phyloP scores from a whole-genome alignment of 2,329 filamentous ascomycete species.

The Penicillium italicum region DNA sequence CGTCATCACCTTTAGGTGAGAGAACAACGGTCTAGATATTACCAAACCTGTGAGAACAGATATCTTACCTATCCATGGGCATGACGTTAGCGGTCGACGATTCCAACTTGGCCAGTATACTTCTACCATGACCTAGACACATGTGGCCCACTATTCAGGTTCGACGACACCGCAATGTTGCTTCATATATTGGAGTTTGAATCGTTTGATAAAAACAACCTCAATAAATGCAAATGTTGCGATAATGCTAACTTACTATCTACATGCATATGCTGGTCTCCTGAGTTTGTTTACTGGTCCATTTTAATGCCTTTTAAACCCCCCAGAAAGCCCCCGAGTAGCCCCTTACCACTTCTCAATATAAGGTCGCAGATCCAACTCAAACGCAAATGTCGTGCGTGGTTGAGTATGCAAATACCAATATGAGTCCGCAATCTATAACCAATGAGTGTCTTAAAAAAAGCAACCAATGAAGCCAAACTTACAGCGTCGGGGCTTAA shows the following conservation, averaged over 20 bases:
- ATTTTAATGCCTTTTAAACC: neutral
- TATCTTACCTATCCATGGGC: neutral
- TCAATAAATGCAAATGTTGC: neutral
- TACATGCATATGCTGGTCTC: neutral
- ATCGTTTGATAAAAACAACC: neutral
- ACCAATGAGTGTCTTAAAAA: conserved; percentile 1
- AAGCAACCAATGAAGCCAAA: conserved; percentile 17
- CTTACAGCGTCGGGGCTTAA: conserved; percentile 70
- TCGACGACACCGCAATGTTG: neutral
- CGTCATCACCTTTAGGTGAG: neutral
- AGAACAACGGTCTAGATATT: neutral
- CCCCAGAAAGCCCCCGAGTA: neutral
- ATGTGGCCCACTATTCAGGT: too few species aligned
- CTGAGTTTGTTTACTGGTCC: neutral
- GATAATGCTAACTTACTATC: neutral
- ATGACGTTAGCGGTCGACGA: neutral
- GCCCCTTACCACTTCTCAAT: conserved; percentile 71
- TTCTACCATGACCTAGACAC: neutral
- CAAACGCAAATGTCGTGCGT: conserved; percentile 73
- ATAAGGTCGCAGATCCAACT: conserved; percentile 75
- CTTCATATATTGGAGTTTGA: neutral
- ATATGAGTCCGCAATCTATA: conserved; percentile 78
- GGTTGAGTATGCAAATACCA: conserved; percentile 82
- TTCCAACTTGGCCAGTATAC: neutral
- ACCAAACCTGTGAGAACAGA: neutral